Evolutionary conservation across 2,329 filamentous ascomycete species (phyloP).

Genomic region (Passalora sequoiae): DNA sequence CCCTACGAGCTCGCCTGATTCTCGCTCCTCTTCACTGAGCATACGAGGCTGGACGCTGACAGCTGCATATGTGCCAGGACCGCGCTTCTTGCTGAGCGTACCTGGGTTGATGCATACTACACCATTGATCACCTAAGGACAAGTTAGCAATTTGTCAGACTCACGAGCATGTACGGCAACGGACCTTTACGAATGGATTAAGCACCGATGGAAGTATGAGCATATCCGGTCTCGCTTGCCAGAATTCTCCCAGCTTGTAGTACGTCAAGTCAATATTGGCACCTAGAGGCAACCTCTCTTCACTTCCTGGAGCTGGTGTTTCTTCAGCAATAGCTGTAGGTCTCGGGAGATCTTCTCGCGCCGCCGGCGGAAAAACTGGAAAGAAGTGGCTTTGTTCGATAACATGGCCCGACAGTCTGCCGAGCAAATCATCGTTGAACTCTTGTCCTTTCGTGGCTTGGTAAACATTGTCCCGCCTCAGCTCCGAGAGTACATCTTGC

Average conservation of each 20-base stretch:
- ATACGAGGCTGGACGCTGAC: constrained; percentile 67
- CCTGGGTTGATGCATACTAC: constrained; percentile 90
- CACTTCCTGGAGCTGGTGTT: constrained; percentile 32
- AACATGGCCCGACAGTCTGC: constrained; percentile 68
- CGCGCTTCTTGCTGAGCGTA: constrained; percentile 74
- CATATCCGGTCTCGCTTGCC: constrained; percentile 78
- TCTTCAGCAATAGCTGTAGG: constrained; percentile 42
- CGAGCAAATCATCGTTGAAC: constrained; percentile 57
- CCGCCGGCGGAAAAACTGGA: constrained; percentile 77
- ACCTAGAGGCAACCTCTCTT: constrained; percentile 58
- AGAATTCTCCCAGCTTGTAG: constrained; percentile 84
- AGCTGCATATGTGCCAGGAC: constrained; percentile 77
- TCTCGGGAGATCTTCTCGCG: constrained; percentile 61
- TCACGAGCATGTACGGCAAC: constrained; percentile 22
- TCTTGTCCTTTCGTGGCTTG: constrained; percentile 78
- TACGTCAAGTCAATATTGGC: constrained; percentile 78
- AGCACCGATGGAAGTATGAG: constrained; percentile 76
- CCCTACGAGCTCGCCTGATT: constrained; percentile 54
- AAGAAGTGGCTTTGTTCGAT: constrained; percentile 89
- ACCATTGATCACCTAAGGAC: constrained; percentile 72
- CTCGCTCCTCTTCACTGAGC: constrained; percentile 54
- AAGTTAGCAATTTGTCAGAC: constrained; percentile 12
- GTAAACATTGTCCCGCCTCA: constrained; percentile 53
- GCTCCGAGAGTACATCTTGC: constrained; percentile 78
- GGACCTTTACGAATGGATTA: constrained; percentile 81